Evolutionary conservation across 805 yeast genomes (phyloP).

Genomic region (Candida glaebosa): DNA sequence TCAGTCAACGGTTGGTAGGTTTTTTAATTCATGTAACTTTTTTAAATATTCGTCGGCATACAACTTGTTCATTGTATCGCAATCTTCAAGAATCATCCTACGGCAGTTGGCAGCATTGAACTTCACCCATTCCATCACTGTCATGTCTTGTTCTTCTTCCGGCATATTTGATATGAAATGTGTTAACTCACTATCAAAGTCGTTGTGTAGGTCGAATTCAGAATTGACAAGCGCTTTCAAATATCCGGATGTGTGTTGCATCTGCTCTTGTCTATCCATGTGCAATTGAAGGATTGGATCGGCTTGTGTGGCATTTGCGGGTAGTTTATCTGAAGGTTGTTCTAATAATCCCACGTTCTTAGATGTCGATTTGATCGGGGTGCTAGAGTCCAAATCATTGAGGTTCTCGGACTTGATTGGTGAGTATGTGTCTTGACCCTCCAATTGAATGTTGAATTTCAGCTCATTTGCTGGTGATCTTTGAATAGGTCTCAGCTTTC

Average conservation of each 20-base stretch:
- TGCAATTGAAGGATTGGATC: background rate
- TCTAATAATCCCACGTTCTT: background rate
- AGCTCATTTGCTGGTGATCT: background rate
- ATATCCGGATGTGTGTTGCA: constrained; percentile 35
- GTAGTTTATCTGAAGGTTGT: background rate
- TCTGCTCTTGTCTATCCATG: constrained; percentile 15
- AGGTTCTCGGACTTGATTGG: constrained; percentile 1
- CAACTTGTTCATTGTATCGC: constrained; percentile 44
- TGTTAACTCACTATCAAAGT: constrained; percentile 62
- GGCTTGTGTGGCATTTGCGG: too few relatives aligned
- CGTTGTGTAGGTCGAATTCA: constrained; percentile 49
- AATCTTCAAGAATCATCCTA: constrained; percentile 42
- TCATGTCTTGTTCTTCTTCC: constrained; percentile 61
- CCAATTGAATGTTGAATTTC: background rate
- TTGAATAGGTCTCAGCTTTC: background rate
- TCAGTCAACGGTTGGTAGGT: constrained; percentile 13
- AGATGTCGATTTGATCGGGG: too few relatives aligned
- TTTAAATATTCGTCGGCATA: constrained; percentile 43
- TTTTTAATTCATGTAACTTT: constrained; percentile 5
- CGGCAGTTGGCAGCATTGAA: constrained; percentile 55
- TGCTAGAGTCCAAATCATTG: constrained; percentile 6
- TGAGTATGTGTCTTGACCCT: background rate
- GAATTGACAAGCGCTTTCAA: constrained; percentile 31
- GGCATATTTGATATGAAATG: constrained; percentile 68
- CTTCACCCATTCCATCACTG: constrained; percentile 66